These are phyloP conservation scores for Xylaria sp. DNA, from an alignment of 495 filamentous ascomycete species.

Conservation along the genomic window DNA sequence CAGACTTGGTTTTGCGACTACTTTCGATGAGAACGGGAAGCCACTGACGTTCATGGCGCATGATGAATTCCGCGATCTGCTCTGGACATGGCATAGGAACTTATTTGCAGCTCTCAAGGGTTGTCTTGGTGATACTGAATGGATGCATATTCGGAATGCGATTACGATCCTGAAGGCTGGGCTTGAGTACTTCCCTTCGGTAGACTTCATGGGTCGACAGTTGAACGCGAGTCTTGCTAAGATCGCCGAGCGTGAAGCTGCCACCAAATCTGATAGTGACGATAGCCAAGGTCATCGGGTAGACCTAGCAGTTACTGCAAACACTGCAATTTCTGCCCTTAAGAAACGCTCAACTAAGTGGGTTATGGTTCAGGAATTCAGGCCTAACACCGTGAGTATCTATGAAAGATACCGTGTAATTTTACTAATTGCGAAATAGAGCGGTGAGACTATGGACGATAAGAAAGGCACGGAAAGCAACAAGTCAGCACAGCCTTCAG, in stretches of 20 bases:
- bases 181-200: conserved; percentile 78
- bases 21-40: conserved; percentile 68
- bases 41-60: conserved; percentile 74
- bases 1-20: conserved; percentile 63
- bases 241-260: conserved; percentile 73
- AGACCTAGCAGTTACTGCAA: conserved; percentile 90
- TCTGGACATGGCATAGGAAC: conserved; percentile 89
- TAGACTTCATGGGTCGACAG: conserved; percentile 84
- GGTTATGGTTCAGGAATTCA: conserved; percentile 86
- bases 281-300: conserved; percentile 72
- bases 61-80: conserved; percentile 82
- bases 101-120: conserved; percentile 76
- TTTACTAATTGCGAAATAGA: conserved; percentile 42
- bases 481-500: conserved; percentile 34
- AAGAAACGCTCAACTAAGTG: conserved; percentile 79
- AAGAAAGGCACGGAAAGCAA: conserved; percentile 39
- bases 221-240: conserved; percentile 73
- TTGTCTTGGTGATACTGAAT: conserved; percentile 82
- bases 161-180: conserved; percentile 88
- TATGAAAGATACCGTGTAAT: conserved; percentile 33
- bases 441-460: conserved; percentile 45
- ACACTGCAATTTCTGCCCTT: conserved; percentile 81
- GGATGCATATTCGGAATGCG: conserved; percentile 97
- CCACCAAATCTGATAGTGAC: conserved; percentile 63
- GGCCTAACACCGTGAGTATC: conserved; percentile 56